These are phyloP conservation scores for Pseudevernia furfuracea DNA, from an alignment of 495 filamentous ascomycete species.

Conservation along the genomic window DNA sequence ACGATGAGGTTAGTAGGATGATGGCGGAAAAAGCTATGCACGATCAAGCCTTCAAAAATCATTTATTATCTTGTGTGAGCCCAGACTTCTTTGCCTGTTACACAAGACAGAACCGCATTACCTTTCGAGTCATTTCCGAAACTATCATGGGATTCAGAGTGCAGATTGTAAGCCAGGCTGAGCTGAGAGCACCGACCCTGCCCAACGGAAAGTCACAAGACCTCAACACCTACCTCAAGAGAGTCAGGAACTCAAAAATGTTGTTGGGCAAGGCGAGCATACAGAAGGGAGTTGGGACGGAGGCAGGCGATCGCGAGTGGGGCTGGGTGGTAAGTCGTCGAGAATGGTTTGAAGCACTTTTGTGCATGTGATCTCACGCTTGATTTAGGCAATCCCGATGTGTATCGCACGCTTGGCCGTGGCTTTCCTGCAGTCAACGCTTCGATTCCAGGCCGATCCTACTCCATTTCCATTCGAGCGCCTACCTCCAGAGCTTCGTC, in stretches of 20 bases:
- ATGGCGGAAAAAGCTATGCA: neutral
- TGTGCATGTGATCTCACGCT: neutral
- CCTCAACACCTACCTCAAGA: neutral
- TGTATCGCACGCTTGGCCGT: neutral
- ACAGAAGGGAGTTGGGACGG: neutral
- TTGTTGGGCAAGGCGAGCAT: neutral
- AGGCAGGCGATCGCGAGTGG: neutral
- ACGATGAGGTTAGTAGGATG: neutral
- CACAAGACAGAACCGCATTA: neutral
- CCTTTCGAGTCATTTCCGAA: neutral
- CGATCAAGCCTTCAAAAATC: neutral
- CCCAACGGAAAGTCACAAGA: neutral
- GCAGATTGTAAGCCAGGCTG: neutral
- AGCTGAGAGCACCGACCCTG: neutral
- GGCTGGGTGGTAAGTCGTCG: conserved; percentile 2
- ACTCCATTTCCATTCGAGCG: conserved; percentile 2
- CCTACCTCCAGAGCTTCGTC: neutral
- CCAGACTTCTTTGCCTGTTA: neutral
- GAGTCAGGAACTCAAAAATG: neutral
- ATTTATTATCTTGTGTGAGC: neutral
- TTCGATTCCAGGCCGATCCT: neutral
- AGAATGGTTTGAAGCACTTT: no score
- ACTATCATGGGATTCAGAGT: neutral
- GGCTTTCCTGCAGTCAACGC: neutral
- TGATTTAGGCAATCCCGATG: neutral